Evolutionary conservation across 2,329 filamentous ascomycete species (phyloP), one percentile per base, ranked within the genome.

Genomic region (Magnaporthales sp.): DNA sequence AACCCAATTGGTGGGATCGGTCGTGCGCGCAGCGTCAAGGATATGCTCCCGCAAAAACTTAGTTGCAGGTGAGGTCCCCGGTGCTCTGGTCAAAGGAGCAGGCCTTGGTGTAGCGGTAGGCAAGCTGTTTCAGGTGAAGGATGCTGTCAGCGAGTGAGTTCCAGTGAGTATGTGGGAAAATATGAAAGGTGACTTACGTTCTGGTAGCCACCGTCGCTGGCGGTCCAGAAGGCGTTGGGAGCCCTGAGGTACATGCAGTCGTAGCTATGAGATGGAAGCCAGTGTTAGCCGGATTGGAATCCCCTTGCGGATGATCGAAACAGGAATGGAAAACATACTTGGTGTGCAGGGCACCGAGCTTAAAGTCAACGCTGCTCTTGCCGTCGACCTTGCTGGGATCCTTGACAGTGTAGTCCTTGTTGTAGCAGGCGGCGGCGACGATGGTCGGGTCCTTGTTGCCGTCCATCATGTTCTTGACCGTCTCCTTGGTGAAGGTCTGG

Each of bases 171-270:
- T n/a, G 19, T 7, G 9, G 38, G 38, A 46, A 7, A 31, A n/a
- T n/a, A 5, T 7, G n/a, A 32, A 46, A n/a, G 38, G 15, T 46
- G 15, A 46, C 38, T 46, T 10, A 63, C 30, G 61, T 63, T 63
- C 30, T 32, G 30, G 61, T 38, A 63, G 30, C 61, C 61, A 24
- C 61, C 61, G 61, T 63, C 61, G 10, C 61, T 32, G 19, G 7
- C 15, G 61, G 30, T 63, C 26, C 13, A 32, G 30, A 63, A 63
- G 61, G 61, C 32, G 19, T 63, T 63, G 30, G 30, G 30, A n/a
- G n/a, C 30, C 61, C 24, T 26, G 3, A 63, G 7, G 61, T 63
- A 63, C 30, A 63, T 32, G 61, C 61, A 63, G n/a, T 63, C 61
- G 30, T 63, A 63, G 61, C n/a, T n/a, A n/a, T n/a, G n/a, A n/a